Evolutionary conservation across 257 asterid genomes (phyloP).

Genomic region (Solanum rostratum): DNA sequence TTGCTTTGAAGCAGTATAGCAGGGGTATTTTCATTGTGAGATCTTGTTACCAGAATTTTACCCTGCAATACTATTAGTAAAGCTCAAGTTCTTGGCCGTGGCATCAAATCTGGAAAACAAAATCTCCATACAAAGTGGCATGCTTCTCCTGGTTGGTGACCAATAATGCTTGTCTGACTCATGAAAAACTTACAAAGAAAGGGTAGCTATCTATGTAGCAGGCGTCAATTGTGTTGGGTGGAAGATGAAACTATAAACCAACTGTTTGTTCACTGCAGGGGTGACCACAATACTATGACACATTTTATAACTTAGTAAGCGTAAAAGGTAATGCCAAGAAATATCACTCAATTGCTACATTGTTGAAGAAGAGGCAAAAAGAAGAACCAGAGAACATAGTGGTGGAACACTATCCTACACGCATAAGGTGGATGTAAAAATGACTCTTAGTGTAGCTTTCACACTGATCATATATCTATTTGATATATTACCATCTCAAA

Average conservation of each 20-base stretch:
- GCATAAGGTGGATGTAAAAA: background rate
- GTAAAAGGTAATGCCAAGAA: background rate
- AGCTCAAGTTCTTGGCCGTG: background rate
- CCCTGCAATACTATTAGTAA: background rate
- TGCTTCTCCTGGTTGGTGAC: too few species aligned
- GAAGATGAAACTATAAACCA: background rate
- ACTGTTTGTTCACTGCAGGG: background rate
- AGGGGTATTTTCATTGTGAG: too few species aligned
- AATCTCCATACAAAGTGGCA: background rate
- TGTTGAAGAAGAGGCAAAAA: background rate
- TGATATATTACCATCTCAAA: too few species aligned
- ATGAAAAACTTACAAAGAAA: background rate
- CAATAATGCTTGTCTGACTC: background rate
- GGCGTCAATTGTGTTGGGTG: background rate
- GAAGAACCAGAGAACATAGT: background rate
- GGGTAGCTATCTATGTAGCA: background rate
- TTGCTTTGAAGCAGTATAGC: too few species aligned
- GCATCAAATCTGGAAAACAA: background rate
- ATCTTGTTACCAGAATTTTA: background rate
- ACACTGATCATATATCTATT: too few species aligned
- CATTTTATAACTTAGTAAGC: background rate
- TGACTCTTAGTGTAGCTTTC: too few species aligned
- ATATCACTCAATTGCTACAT: background rate
- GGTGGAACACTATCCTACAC: background rate
- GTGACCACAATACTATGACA: background rate